Evolutionary conservation across 192 early-diverging fungal species (phyloP), one percentile per base, ranked within the genome.

Genomic region (Spizellomyces punctatus): DNA sequence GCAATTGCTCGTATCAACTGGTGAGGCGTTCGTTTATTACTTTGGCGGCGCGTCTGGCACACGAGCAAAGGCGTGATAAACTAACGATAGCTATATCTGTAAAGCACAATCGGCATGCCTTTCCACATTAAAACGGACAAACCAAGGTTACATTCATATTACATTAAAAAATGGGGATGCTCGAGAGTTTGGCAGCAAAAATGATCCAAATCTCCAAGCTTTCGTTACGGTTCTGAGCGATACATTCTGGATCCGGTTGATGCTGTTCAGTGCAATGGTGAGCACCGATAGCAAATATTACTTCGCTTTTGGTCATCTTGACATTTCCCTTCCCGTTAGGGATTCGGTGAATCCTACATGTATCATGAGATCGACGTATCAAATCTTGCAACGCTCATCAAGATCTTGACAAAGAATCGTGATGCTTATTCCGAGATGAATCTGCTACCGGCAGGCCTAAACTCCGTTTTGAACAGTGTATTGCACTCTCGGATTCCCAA

Each of bases 331-430:
- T 36, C 3, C 8, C 59, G 36, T 21, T 58, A 89, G 81, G 89
- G 91, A 5, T 88, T 91, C 71, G 88, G 86, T 16, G 91, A 92
- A 67, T 86, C 86, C 6, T 92, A 88, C 79, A 92, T 92, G 87
- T 71, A 81, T 27, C 84, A 79, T 8, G 89, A 92, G 27, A 79
- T 92, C 21, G 64, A 80, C 5, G 80, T 84, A 17, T 84, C 80
- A 69, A 76, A 83, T 58, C 77, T 92, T 8, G 79, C 83, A 5
- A 78, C 64, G 14, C 79, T 92, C 57, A 69, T 91, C 17, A 79
- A 78, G 67, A 55, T 89, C 62, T 79, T 89, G 43, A 80, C 85
- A 49, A 75, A 78, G 46, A 92, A 91, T 76, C 82, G 89, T 27
- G 78, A 87, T 56, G 57, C 78, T 59, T 60, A 81, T 0, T 65